These are phyloP conservation scores for Lichtheimia corymbifera DNA, from an alignment of 371 early-diverging fungal species.

Conservation along the genomic window DNA sequence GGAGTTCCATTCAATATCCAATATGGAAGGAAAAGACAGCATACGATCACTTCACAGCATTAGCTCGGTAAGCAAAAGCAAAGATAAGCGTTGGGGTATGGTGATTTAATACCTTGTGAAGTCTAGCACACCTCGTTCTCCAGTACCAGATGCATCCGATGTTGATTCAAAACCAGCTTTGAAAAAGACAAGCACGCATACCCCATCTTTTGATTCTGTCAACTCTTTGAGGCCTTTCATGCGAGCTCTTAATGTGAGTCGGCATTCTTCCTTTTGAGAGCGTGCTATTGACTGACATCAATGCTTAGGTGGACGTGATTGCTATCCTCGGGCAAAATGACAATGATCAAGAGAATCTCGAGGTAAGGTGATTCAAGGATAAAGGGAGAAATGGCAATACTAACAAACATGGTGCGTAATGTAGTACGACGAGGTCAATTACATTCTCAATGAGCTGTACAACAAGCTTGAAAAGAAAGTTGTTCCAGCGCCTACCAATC, in stretches of 20 bases:
- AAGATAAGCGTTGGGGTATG: not conserved
- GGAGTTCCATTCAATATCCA: constrained; percentile 20
- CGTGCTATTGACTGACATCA: no score
- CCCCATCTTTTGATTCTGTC: constrained; percentile 5
- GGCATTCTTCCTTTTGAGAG: no score
- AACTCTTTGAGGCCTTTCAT: constrained; percentile 36
- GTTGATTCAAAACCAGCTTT: constrained; percentile 5
- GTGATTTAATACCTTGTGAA: not conserved
- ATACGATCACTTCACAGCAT: not conserved
- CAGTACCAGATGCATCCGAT: constrained; percentile 17
- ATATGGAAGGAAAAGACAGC: constrained; percentile 3
- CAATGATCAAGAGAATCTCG: no score
- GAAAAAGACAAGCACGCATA: constrained; percentile 8
- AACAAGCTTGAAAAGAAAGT: constrained; percentile 57
- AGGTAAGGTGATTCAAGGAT: no score
- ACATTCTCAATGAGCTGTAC: constrained; percentile 55
- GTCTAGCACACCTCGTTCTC: constrained; percentile 3
- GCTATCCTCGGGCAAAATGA: no score
- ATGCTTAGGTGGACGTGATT: no score
- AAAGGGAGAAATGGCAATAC: no score
- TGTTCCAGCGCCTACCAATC: constrained; percentile 24
- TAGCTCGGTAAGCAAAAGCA: constrained; percentile 3
- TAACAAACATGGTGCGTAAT: not conserved
- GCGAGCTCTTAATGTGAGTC: constrained; percentile 51
- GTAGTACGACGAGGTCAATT: constrained; percentile 36